These are phyloP conservation scores for Botrytis squamosa DNA, from an alignment of 2,329 filamentous ascomycete species.

Conservation along the genomic window DNA sequence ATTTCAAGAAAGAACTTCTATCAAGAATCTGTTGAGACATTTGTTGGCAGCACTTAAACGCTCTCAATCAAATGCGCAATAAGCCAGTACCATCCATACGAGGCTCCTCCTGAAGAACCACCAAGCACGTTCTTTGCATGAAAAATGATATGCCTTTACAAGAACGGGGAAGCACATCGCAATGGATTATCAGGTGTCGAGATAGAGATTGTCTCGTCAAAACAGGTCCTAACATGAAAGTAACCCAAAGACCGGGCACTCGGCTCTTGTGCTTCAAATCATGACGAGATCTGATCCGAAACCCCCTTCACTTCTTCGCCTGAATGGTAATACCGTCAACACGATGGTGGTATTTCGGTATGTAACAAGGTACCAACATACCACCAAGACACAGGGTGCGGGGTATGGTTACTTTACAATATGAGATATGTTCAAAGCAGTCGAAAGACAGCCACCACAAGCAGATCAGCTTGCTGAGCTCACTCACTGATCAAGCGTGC, in stretches of 20 bases:
- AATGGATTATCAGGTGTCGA: not conserved
- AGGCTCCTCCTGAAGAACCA: not conserved
- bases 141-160: not conserved
- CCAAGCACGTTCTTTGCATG: not conserved
- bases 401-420: not conserved
- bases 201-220: not conserved
- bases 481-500: not conserved
- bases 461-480: not conserved
- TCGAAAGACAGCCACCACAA: not conserved
- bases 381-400: not conserved
- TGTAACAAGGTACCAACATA: not conserved
- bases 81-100: not conserved
- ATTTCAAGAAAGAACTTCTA: not conserved
- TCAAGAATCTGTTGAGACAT: not conserved
- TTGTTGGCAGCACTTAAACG: not conserved
- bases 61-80: not conserved
- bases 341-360: not conserved
- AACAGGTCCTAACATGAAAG: not conserved
- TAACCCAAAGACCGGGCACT: not conserved
- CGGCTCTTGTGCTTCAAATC: not conserved
- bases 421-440: not conserved
- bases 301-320: not conserved
- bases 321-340: not conserved
- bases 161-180: not conserved
- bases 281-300: not conserved